phyloP scores from a whole-genome alignment of 2,329 filamentous ascomycete species.

The Emericellopsis cladophorae region DNA sequence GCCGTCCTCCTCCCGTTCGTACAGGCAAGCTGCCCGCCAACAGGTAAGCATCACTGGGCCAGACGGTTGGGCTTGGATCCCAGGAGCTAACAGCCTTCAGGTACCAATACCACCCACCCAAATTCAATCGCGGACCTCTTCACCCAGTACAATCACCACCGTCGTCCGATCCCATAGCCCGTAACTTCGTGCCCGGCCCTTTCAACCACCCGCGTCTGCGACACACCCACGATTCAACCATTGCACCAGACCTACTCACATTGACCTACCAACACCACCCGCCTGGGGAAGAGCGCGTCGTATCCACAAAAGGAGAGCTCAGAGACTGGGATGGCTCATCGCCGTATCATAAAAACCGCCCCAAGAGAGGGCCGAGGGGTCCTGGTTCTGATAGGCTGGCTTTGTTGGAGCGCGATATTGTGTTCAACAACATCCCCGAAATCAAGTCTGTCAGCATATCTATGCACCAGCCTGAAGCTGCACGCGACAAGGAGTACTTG shows the following conservation, averaged over 20 bases:
- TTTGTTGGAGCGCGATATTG: constrained; percentile 60
- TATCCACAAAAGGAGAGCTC: constrained; percentile 47
- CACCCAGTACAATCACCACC: constrained; percentile 88
- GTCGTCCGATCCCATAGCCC: constrained; percentile 74
- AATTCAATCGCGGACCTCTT: constrained; percentile 86
- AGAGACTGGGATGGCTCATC: constrained; percentile 81
- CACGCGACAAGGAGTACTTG: constrained; percentile 59
- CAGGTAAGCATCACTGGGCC: constrained; percentile 20
- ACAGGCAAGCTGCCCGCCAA: constrained; percentile 29
- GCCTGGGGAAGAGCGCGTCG: constrained; percentile 52
- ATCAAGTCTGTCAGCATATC: constrained; percentile 74
- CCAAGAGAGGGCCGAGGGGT: constrained; percentile 73
- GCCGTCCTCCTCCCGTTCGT: constrained; percentile 21
- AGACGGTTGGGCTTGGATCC: not conserved
- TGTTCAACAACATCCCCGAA: constrained; percentile 75
- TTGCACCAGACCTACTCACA: constrained; percentile 78
- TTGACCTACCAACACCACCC: constrained; percentile 78
- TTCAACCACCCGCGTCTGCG: constrained; percentile 79
- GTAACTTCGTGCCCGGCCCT: constrained; percentile 79
- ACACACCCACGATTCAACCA: constrained; percentile 80
- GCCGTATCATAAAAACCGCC: constrained; percentile 88
- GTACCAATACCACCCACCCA: constrained; percentile 90
- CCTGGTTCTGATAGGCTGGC: constrained; percentile 49
- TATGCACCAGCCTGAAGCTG: constrained; percentile 56
- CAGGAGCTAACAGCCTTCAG: constrained; percentile 30